phyloP scores from a whole-genome alignment of 371 early-diverging fungal genomes.

The Homolaphlyctis polyrhiza region DNA sequence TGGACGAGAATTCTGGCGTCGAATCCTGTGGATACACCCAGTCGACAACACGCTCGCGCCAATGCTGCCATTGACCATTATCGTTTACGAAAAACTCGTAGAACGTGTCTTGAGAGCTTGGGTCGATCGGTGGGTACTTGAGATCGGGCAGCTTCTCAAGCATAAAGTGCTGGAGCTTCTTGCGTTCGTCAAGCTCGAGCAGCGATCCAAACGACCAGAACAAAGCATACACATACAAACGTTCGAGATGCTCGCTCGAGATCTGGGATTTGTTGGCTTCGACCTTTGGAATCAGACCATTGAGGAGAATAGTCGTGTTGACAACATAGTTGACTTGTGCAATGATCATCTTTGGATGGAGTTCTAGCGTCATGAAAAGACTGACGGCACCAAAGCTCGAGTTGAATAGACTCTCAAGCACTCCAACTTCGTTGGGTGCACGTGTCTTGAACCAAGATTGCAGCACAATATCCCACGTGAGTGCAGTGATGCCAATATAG shows the following conservation, averaged over 20 bases:
- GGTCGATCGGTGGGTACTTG: conserved; percentile 48
- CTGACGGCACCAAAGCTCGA: conserved; percentile 35
- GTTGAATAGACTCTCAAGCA: conserved; percentile 49
- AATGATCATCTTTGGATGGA: conserved; percentile 56
- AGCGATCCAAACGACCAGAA: conserved; percentile 54
- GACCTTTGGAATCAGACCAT: conserved; percentile 46
- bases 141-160: conserved; percentile 44
- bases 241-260: conserved; percentile 40
- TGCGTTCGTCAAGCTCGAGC: conserved; percentile 57
- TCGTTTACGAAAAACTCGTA: conserved; percentile 57
- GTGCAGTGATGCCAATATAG: conserved; percentile 54
- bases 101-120: conserved; percentile 46
- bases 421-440: conserved; percentile 35
- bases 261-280: conserved; percentile 46
- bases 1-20: conserved; percentile 55
- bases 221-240: conserved; percentile 49
- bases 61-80: conserved; percentile 54
- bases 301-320: conserved; percentile 44
- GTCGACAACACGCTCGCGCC: conserved; percentile 46
- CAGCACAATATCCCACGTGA: conserved; percentile 57
- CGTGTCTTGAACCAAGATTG: conserved; percentile 56
- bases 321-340: conserved; percentile 43
- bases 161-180: conserved; percentile 48
- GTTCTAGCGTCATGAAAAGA: conserved; percentile 38
- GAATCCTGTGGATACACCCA: conserved; percentile 52